These are phyloP conservation scores for Hymenoscyphus linearis DNA, from an alignment of 2,329 filamentous ascomycete species.

Conservation along the genomic window DNA sequence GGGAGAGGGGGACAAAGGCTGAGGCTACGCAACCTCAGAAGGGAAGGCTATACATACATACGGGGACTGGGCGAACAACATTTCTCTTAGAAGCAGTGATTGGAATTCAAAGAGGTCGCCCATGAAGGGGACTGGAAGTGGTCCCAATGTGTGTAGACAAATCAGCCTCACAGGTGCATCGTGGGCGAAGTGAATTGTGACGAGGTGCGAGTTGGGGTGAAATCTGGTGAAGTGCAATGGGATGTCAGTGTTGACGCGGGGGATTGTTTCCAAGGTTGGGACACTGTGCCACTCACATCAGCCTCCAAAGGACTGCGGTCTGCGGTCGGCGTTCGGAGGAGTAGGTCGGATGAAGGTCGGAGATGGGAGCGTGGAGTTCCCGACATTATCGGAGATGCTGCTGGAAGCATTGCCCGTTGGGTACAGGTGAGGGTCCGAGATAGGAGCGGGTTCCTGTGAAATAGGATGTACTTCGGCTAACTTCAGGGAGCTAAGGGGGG, in stretches of 20 bases:
- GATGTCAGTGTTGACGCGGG: too few relatives aligned
- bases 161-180: not conserved
- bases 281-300: not conserved
- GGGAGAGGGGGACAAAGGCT: not conserved
- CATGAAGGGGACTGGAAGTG: not conserved
- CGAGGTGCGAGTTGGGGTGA: not conserved
- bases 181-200: not conserved
- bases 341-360: not conserved
- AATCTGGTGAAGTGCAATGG: constrained; percentile 1
- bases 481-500: too few relatives aligned
- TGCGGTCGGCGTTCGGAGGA: too few relatives aligned
- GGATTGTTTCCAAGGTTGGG: not conserved
- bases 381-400: too few relatives aligned
- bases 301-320: not conserved
- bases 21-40: not conserved
- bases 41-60: not conserved
- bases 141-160: not conserved
- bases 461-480: too few relatives aligned
- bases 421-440: too few relatives aligned
- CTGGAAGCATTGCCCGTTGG: too few relatives aligned
- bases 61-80: not conserved
- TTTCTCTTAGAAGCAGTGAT: not conserved
- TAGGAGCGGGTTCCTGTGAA: too few relatives aligned
- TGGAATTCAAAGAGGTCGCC: not conserved
- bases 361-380: too few relatives aligned